Base-by-base conservation (phyloP, 345 rosid genomes). In the Firmiana major region DNA sequence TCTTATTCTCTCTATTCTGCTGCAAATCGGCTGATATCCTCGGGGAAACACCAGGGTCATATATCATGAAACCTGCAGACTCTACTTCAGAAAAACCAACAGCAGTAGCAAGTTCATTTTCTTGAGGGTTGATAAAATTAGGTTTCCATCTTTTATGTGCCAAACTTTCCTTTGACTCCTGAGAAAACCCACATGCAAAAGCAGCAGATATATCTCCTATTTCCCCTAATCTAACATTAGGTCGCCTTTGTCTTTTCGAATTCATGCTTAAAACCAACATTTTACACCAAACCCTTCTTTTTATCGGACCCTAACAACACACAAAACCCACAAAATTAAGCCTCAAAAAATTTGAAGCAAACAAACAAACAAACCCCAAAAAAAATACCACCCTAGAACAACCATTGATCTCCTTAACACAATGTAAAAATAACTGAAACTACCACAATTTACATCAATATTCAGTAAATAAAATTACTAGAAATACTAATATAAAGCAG, bases 171-270 rank as follows among this genome's bases (percentile, higher is more conserved):
- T 59, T 34, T 10, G 77, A 55, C 64, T 63, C 76, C 26, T 73
- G 88, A 77, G 85, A 79, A 79, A 83, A 79, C 58, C 87, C 85
- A 62, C 89, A 81, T 42, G 89, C 89, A 85, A 83, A 84, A 73
- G 92, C 90, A n/a, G 92, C 90, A 79, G 92, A 83, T 45, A 81
- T 73, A 82, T 89, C 90, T 38, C 90, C 92, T 13, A 89, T 62
- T 76, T 89, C 92, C 59, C 88, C 89, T 71, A 89, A 79, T 76
- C 92, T 89, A 73, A 89, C 89, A 67, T 86, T 89, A 13, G 90
- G 88, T 57, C 90, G 87, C 60, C 92, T 84, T 77, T 81, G 86
- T 68, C 92, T 65, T 78, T 87, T 87, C 7, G 84, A 79, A 75
- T 83, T 85, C 90, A 89, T 85, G 81, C 78, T 83, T 79, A 84